Base-by-base conservation (phyloP, 768 basidiomycete genomes). In the Lentinus brumalis region DNA sequence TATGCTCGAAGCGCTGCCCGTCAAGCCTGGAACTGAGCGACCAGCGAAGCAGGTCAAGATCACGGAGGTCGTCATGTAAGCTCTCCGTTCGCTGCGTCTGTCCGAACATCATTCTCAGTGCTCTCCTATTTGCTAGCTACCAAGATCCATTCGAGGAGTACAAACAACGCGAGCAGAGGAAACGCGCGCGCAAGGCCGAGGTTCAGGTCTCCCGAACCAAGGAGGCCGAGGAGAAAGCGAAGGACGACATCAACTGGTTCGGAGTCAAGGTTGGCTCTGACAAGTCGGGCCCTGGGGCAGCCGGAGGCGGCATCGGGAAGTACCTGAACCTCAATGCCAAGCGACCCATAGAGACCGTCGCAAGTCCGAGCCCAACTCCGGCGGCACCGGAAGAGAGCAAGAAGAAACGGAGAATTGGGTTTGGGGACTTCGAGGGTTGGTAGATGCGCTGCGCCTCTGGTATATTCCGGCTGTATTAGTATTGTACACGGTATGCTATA, bases 81-180 rank as follows among this genome's bases (percentile, higher is more conserved):
- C 14, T 11, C 46, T 38, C 26, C 31, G 11, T 38, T 56, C 0
- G 7, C 30, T 31, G 14, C 21, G 30, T 46, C 6, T 30, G 10
- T 35, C 29, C 45, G 26, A 15, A 9, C 26, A 16, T 50, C 30
- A 29, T 18, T 12, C 32, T 46, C n/a, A 30, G 11, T 16, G 42
- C 42, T 16, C 14, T 14, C 30, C 26, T 21, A 40, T 35, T 1
- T 30, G 1, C 14, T 21, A 94, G 92, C 55, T 89, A 93, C 69
- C 91, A 94, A 77, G 96, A 99, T 74, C 97, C 97, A 0, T 98
- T 97, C 69, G 91, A 96, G 55, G 89, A 90, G 41, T 98, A 97
- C 75, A 94, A 96, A 71, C 81, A 79, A 26, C 87, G 94, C 14
- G 83, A 94, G 8, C 83, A 85, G 38, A 94, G 90, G 69, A 91